A percentile compares a stretch with the other conserved stretches of the same genome.
Evolutionary conservation across 2,329 filamentous ascomycete genomes (phyloP).

Genomic region (Cordyceps cicadae): DNA sequence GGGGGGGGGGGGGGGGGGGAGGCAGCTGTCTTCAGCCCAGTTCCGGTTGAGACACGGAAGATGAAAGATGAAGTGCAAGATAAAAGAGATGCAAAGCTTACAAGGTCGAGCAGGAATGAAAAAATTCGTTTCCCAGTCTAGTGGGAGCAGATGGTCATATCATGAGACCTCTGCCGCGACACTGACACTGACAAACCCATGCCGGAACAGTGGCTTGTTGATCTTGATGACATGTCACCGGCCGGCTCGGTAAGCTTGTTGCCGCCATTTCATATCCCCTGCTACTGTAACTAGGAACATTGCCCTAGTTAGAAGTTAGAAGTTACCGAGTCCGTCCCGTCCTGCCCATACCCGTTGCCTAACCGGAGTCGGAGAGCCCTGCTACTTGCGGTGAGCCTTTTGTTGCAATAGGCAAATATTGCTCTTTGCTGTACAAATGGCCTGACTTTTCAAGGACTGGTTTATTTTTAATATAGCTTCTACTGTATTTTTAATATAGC

Average conservation of each 20-base stretch:
- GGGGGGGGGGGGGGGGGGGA: no score
- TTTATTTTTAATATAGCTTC: not conserved
- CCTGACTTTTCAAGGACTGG: conserved; percentile 2
- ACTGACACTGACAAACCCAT: not conserved
- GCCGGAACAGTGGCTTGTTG: no score
- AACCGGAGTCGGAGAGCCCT: not conserved
- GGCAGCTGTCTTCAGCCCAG: not conserved
- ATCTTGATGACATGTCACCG: not conserved
- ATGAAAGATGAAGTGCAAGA: not conserved
- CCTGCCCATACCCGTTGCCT: not conserved
- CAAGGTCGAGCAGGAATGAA: no score
- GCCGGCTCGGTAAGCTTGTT: not conserved
- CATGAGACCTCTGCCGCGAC: not conserved
- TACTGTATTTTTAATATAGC: no score
- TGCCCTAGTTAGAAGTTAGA: no score
- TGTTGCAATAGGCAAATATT: not conserved
- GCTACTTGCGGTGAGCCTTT: not conserved
- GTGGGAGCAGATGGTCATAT: no score
- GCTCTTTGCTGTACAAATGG: not conserved
- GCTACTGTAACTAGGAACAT: no score
- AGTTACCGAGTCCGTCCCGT: not conserved
- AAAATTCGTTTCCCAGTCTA: no score
- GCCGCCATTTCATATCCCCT: not conserved
- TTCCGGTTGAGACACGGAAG: not conserved
- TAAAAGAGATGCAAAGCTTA: no score